Percentiles rank a stretch among this genome's conserved stretches.
phyloP scores from a whole-genome alignment of 2,329 filamentous ascomycete genomes.

The Ophidiomyces ophidiicola region DNA sequence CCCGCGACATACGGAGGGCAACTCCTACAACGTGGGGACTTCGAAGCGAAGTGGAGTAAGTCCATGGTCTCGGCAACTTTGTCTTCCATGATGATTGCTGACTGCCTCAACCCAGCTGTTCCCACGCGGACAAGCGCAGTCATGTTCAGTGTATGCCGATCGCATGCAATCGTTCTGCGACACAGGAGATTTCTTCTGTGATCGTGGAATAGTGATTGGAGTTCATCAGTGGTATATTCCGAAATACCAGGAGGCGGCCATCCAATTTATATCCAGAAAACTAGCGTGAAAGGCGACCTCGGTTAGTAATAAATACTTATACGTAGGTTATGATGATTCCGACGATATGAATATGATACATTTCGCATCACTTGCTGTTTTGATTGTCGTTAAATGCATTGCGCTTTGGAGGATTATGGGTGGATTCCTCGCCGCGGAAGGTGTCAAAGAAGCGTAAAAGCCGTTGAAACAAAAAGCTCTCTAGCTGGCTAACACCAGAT shows the following conservation, averaged over 20 bases:
- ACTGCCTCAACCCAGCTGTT: conserved; percentile 8
- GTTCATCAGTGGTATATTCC: conserved; percentile 11
- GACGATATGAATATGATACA: too few species aligned
- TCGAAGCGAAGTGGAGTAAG: conserved; percentile 9
- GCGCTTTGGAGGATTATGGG: too few species aligned
- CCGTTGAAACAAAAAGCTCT: too few species aligned
- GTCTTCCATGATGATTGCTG: background rate
- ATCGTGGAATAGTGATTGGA: conserved; percentile 2
- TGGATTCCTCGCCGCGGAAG: too few species aligned
- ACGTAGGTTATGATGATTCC: too few species aligned
- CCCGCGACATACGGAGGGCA: conserved; percentile 2
- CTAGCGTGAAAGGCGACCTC: too few species aligned
- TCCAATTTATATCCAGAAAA: conserved; percentile 9
- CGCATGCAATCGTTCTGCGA: conserved; percentile 12
- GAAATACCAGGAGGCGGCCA: conserved; percentile 6
- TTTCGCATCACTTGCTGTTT: too few species aligned
- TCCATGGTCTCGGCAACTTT: background rate
- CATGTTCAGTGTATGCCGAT: conserved; percentile 6
- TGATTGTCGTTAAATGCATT: too few species aligned
- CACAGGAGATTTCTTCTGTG: conserved; percentile 11
- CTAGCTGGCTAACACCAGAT: too few species aligned
- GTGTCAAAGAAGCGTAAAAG: too few species aligned
- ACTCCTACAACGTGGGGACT: conserved; percentile 10
- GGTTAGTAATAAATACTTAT: too few species aligned
- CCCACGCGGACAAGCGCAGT: conserved; percentile 7